Evolutionary conservation across 768 basidiomycete genomes (phyloP), one percentile per base, ranked within the genome.

Genomic region (Lactarius hatsudake): DNA sequence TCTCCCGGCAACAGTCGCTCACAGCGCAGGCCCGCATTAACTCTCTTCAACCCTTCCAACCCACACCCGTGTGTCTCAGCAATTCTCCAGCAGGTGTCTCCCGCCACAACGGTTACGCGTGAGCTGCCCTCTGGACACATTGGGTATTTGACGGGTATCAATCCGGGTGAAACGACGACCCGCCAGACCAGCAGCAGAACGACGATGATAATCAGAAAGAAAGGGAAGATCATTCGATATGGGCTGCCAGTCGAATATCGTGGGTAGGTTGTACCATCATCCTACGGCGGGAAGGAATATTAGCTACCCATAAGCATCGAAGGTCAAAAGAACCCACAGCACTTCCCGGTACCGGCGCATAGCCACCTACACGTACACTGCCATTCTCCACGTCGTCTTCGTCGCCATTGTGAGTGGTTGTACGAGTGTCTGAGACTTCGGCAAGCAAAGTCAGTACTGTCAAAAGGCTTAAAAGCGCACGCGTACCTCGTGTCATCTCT

Each of bases 401-500:
- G 20, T 59, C 61, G 42, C 32, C 30, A 48, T 36, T 38, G 7
- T 65, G 65, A 28, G 65, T 18, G 30, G 34, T 12, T 8, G 20
- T 38, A 30, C 18, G 34, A 30, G 32, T 26, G 9, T 63, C 66
- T 42, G 63, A 64, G 63, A 55, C 67, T 68, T 53, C 20, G 13
- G 48, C 9, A 30, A 13, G n/a, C n/a, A 48, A 54, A 45, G 20
- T 65, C 53, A 32, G 9, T 54, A 34, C 17, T 7, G 56, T 20
- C 51, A 26, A 28, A 26, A 53, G 69, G 36, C 23, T 13, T 4
- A 43, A 55, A 55, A 10, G 8, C 18, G 38, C 28, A 51, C 15
- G 67, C 71, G 51, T 74, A 84, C 82, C 80, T 75, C 73, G 77
- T 23, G 69, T 78, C 71, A 84, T 69, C 64, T 83, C 79, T 28